phyloP scores from a whole-genome alignment of 306 rosid genomes.

The Gynostemma pentaphyllum region DNA sequence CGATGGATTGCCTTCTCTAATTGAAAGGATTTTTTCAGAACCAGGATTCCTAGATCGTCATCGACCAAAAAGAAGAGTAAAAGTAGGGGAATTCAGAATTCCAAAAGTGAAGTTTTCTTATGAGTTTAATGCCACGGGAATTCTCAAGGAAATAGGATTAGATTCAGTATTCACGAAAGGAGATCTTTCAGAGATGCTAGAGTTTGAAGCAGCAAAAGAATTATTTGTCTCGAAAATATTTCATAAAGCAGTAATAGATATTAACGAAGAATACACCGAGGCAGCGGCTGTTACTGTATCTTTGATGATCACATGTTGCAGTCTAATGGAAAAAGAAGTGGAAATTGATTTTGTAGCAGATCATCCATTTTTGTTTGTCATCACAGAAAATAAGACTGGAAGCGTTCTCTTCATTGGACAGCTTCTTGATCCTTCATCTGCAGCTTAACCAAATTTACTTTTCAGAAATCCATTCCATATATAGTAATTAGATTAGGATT shows the following conservation, averaged over 20 bases:
- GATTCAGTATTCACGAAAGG: conserved; percentile 5
- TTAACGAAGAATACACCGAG: conserved; percentile 14
- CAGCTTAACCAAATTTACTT: no score
- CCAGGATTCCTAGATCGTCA: conserved; percentile 1
- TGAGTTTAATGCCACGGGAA: not conserved
- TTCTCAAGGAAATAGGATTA: conserved; percentile 10
- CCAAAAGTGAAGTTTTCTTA: conserved; percentile 16
- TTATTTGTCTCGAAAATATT: conserved; percentile 4
- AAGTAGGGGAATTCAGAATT: not conserved
- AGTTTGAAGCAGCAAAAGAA: not conserved
- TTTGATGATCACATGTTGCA: no score
- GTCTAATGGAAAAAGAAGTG: no score
- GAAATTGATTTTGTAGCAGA: no score
- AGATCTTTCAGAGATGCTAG: conserved; percentile 12
- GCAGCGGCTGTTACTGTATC: no score
- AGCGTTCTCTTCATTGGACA: no score
- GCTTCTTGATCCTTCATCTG: no score
- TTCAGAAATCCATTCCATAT: no score
- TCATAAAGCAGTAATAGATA: conserved; percentile 13
- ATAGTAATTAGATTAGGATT: no score
- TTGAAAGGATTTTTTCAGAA: not conserved
- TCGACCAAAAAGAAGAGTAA: not conserved
- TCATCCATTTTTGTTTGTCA: no score
- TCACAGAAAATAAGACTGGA: no score
- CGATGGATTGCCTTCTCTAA: conserved; percentile 11